Evolutionary conservation across 306 rosid genomes (phyloP).

Genomic region (Cyclanthera cordifolia): DNA sequence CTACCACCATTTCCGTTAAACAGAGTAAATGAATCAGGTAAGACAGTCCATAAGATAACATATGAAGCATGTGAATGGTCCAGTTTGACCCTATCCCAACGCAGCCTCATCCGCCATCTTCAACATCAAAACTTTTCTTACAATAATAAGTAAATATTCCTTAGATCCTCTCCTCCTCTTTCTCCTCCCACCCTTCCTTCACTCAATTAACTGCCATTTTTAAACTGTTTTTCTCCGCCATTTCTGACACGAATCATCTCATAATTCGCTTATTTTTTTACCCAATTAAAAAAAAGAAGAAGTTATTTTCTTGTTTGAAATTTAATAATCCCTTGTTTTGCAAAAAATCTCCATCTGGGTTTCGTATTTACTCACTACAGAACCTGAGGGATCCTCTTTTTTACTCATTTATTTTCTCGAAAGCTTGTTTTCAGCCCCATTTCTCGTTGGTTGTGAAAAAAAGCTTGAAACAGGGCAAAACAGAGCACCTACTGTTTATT

Average conservation of each 20-base stretch:
- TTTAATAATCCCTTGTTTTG: not conserved
- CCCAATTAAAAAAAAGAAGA: no score
- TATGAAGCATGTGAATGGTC: constrained; percentile 12
- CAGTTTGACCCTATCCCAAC: constrained; percentile 16
- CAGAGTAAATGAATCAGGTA: not conserved
- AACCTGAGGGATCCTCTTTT: not conserved
- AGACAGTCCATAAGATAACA: not conserved
- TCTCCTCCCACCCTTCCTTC: not conserved
- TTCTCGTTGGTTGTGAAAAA: not conserved
- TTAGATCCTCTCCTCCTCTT: not conserved
- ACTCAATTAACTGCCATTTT: not conserved
- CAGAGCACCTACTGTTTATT: not conserved
- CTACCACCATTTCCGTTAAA: no score
- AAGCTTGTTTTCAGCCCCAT: not conserved
- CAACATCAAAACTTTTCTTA: not conserved
- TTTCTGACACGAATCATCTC: constrained; percentile 1
- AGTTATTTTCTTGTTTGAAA: not conserved
- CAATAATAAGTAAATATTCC: constrained; percentile 1
- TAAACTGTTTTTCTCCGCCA: constrained; percentile 1
- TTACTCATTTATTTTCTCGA: not conserved
- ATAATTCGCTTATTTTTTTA: not conserved
- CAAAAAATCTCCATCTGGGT: not conserved
- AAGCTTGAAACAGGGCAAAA: not conserved
- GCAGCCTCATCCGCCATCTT: constrained; percentile 17
- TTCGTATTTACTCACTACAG: no score